phyloP scores from a whole-genome alignment of 2,329 filamentous ascomycete species.

The Fonsecaea nubica region DNA sequence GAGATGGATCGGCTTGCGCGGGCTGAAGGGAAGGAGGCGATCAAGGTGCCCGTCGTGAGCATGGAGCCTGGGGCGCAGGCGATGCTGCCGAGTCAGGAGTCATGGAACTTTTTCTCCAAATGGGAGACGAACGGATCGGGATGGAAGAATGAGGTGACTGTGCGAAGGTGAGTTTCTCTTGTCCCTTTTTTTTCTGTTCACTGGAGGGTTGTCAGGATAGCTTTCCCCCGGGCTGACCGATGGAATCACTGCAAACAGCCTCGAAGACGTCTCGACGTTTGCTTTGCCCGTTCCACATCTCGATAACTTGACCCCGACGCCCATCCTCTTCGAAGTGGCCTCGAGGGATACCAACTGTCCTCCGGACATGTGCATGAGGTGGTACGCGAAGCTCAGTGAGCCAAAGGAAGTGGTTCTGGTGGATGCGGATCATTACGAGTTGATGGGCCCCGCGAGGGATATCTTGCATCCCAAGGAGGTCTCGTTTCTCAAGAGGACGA shows the following conservation, averaged over 20 bases:
- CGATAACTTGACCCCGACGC: slow-evolving; percentile 46
- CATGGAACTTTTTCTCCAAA: slow-evolving; percentile 44
- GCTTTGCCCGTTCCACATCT: slow-evolving; percentile 41
- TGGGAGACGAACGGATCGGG: slow-evolving; percentile 44
- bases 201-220: not conserved
- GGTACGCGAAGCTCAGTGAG: slow-evolving; percentile 46
- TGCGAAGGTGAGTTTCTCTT: slow-evolving; percentile 40
- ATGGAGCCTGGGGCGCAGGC: slow-evolving; percentile 41
- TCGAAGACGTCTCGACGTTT: slow-evolving; percentile 30
- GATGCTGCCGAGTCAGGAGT: slow-evolving; percentile 46
- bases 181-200: not conserved
- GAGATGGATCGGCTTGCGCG: slow-evolving; percentile 41
- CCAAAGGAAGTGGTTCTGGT: slow-evolving; percentile 48
- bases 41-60: slow-evolving; percentile 44
- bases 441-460: slow-evolving; percentile 44
- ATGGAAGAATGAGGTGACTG: slow-evolving; percentile 51
- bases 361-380: slow-evolving; percentile 44
- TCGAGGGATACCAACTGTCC: slow-evolving; percentile 44
- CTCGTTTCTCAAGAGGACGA: slow-evolving; percentile 43
- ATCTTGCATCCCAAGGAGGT: slow-evolving; percentile 41
- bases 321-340: slow-evolving; percentile 47
- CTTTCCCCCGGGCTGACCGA: slow-evolving; percentile 2
- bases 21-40: slow-evolving; percentile 43
- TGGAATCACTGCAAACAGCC: not conserved
- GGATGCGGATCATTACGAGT: slow-evolving; percentile 49